Base-by-base conservation (phyloP, 2,329 filamentous ascomycete genomes). In the Lojkania enalia region DNA sequence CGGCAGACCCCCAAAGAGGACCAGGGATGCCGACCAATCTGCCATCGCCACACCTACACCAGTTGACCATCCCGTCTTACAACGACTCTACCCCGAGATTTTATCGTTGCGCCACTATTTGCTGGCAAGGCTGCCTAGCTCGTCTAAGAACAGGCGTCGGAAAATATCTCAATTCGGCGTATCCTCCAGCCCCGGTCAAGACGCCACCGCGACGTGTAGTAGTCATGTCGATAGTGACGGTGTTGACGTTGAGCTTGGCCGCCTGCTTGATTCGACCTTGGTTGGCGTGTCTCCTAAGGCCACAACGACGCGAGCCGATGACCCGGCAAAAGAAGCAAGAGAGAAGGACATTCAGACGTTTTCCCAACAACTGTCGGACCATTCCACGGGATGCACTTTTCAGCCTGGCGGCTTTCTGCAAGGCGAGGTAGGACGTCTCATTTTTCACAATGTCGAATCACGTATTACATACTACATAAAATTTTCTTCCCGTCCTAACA, bases 61-160 rank as follows among this genome's bases (percentile, higher is more conserved):
- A 33, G 55, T 72, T 31, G 65, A 69, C 11, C 84, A 89, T 62
- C 81, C 82, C 42, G 78, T 94, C 23, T 75, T 95, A 44, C 77
- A 76, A 35, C 78, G 80, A 49, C 87, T 85, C 70, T 95, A 90
- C 69, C 71, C 77, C 5, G 70, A 77, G 35, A 78, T 90, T 11
- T 67, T 82, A 43, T 84, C 84, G 0, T 73, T 96, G 45, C 83
- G 89, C 57, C 77, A 86, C 46, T 88, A 89, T 71, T 73, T 91
- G 51, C 73, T 91, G 36, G 74, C 74, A 15, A 80, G 76, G 48
- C 77, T 95, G 9, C 86, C 88, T 0, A 54, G 67, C n/a, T 77
- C 81, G 9, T 92, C 88, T 4, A 86, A 73, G 48, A 67, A 69
- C 41, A 72, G 77, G 33, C 74, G 72, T 31, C 73, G 76, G 27